phyloP scores from a whole-genome alignment of 176 grass and related monocot species.

The Aegilops sharonensis region DNA sequence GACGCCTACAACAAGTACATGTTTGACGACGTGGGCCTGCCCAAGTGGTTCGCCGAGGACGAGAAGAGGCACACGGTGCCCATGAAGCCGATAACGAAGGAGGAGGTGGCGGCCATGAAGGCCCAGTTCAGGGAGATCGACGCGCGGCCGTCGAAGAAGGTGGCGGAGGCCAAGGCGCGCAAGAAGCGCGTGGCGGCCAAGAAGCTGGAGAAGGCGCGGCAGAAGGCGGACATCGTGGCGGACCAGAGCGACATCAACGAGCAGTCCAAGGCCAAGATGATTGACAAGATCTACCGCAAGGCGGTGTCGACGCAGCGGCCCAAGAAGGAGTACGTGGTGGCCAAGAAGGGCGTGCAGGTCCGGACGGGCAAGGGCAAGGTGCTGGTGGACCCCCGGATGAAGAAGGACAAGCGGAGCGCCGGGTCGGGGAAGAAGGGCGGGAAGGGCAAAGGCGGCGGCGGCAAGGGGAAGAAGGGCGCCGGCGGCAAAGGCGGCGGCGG shows the following conservation, averaged over 20 bases:
- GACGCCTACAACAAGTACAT: constrained; percentile 91
- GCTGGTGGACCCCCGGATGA: constrained; percentile 83
- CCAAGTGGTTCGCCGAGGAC: constrained; percentile 82
- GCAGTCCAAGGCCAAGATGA: constrained; percentile 87
- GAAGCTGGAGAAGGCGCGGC: constrained; percentile 71
- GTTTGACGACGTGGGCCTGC: constrained; percentile 85
- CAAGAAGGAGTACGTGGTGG: constrained; percentile 89
- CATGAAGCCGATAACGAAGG: constrained; percentile 75
- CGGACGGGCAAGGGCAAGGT: constrained; percentile 79
- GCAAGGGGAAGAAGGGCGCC: constrained; percentile 38
- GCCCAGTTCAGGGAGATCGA: constrained; percentile 91
- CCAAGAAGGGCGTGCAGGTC: constrained; percentile 74
- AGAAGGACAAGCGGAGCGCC: constrained; percentile 75
- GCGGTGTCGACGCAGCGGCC: constrained; percentile 70
- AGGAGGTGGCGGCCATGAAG: constrained; percentile 86
- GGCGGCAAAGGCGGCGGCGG: constrained; percentile 9
- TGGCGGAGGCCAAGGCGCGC: constrained; percentile 88
- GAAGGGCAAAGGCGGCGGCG: constrained; percentile 55
- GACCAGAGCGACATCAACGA: constrained; percentile 87
- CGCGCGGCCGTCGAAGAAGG: constrained; percentile 82
- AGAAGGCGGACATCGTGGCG: constrained; percentile 75
- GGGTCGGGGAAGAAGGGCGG: constrained; percentile 43
- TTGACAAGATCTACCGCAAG: constrained; percentile 81
- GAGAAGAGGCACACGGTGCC: constrained; percentile 70
- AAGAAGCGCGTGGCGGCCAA: constrained; percentile 74